phyloP scores from a whole-genome alignment of 2,329 filamentous ascomycete species.

The Escovopsis sp. region DNA sequence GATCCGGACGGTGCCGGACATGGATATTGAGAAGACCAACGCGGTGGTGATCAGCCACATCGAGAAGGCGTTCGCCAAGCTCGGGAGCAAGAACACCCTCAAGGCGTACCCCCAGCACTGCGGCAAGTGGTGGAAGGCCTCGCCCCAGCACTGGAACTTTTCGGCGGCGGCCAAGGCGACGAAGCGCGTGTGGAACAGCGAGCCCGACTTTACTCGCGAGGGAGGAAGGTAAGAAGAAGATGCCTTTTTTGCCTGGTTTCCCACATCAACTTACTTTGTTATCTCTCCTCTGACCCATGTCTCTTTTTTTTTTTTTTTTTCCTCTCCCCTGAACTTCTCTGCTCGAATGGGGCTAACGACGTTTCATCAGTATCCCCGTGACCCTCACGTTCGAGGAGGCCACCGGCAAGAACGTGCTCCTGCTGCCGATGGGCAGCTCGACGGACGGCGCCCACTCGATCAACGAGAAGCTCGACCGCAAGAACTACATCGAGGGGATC shows the following conservation, averaged over 20 bases:
- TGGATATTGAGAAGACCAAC: conserved; percentile 87
- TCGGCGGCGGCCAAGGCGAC: conserved; percentile 88
- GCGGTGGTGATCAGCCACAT: conserved; percentile 71
- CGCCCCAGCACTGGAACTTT: conserved; percentile 98
- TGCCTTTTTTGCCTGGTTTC: too few relatives aligned
- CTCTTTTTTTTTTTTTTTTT: too few relatives aligned
- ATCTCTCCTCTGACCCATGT: too few relatives aligned
- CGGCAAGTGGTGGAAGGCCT: conserved; percentile 98
- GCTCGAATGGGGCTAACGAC: not conserved
- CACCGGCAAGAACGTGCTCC: conserved; percentile 90
- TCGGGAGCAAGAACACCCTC: conserved; percentile 83
- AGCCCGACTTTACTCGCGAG: conserved; percentile 91
- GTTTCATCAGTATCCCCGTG: conserved; percentile 67
- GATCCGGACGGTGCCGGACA: conserved; percentile 92
- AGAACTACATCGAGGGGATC: conserved; percentile 95
- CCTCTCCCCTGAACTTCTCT: not conserved
- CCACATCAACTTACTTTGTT: too few relatives aligned
- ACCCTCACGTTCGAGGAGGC: conserved; percentile 96
- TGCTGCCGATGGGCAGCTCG: conserved; percentile 92
- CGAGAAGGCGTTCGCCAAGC: conserved; percentile 68
- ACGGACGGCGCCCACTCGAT: conserved; percentile 95
- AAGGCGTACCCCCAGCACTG: conserved; percentile 72
- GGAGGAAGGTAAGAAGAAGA: conserved; percentile 60
- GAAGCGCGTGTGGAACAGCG: conserved; percentile 81
- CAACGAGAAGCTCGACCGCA: conserved; percentile 95